phyloP scores from a whole-genome alignment of 176 grass and related monocot genomes.

The Panicum miliaceum region DNA sequence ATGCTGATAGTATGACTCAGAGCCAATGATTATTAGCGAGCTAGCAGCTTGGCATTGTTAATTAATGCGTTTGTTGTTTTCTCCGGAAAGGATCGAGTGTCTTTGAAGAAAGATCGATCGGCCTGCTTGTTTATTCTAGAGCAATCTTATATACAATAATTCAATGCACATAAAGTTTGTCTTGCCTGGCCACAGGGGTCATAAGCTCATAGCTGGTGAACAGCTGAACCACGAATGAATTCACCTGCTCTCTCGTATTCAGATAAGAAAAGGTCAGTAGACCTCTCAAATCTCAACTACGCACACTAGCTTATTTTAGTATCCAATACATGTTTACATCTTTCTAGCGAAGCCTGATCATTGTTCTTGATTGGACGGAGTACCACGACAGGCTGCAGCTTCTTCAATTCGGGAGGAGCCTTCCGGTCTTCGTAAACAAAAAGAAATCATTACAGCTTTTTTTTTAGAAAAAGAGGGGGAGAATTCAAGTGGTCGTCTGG shows the following conservation, averaged over 20 bases:
- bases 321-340: background rate
- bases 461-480: no score
- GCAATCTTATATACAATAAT: background rate
- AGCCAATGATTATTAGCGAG: slow-evolving; percentile 16
- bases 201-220: slow-evolving; percentile 49
- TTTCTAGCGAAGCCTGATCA: background rate
- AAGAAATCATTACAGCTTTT: no score
- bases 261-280: background rate
- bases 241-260: background rate
- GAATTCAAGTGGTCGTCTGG: background rate
- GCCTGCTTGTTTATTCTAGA: background rate
- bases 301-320: background rate
- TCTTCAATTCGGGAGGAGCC: background rate
- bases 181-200: no score
- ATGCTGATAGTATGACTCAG: background rate
- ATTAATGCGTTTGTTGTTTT: slow-evolving; percentile 3
- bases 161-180: no score
- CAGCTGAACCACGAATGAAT: background rate
- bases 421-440: background rate
- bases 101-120: background rate
- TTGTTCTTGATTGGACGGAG: background rate
- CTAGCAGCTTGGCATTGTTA: background rate
- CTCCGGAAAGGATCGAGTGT: background rate
- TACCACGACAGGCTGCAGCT: background rate
- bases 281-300: background rate